Percentiles rank a stretch among this genome's conserved stretches.
These are phyloP conservation scores for Actinomucor elegans DNA, from an alignment of 371 early-diverging fungal genomes.

Conservation along the genomic window DNA sequence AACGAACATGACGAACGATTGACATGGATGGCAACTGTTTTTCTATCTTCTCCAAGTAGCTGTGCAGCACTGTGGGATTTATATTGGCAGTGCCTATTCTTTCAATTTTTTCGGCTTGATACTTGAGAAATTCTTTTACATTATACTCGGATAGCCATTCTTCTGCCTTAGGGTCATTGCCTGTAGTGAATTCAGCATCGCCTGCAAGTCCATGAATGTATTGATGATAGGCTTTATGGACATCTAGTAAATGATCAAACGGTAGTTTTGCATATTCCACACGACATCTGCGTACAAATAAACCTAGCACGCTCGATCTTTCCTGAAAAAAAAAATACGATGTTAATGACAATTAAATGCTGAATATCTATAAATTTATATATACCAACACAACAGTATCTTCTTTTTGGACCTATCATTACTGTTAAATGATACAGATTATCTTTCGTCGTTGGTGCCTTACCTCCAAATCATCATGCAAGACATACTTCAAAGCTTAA, in stretches of 20 bases:
- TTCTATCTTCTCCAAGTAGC: conserved; percentile 27
- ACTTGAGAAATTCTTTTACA: conserved; percentile 25
- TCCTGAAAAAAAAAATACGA: conserved; percentile 21
- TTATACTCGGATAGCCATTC: conserved; percentile 35
- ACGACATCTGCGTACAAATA: conserved; percentile 38
- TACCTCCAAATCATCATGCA: not conserved
- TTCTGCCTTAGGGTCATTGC: not conserved
- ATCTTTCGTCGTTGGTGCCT: not conserved
- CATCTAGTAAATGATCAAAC: conserved; percentile 17
- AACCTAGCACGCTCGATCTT: conserved; percentile 36
- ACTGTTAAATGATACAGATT: no score
- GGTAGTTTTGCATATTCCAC: conserved; percentile 28
- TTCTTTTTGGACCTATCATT: no score
- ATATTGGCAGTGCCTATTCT: conserved; percentile 31
- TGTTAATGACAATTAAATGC: not conserved
- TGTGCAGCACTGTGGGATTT: conserved; percentile 23
- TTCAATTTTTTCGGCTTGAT: conserved; percentile 36
- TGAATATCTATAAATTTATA: no score
- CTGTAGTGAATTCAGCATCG: not conserved
- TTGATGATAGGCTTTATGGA: conserved; percentile 23
- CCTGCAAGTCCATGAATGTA: conserved; percentile 13
- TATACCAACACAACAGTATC: no score
- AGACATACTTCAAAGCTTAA: not conserved
- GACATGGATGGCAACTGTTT: conserved; percentile 22
- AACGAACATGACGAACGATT: conserved; percentile 36